These are phyloP conservation scores for Chlamydomonas reinhardtii DNA, from an alignment of 163 green algal species.

Conservation along the genomic window DNA sequence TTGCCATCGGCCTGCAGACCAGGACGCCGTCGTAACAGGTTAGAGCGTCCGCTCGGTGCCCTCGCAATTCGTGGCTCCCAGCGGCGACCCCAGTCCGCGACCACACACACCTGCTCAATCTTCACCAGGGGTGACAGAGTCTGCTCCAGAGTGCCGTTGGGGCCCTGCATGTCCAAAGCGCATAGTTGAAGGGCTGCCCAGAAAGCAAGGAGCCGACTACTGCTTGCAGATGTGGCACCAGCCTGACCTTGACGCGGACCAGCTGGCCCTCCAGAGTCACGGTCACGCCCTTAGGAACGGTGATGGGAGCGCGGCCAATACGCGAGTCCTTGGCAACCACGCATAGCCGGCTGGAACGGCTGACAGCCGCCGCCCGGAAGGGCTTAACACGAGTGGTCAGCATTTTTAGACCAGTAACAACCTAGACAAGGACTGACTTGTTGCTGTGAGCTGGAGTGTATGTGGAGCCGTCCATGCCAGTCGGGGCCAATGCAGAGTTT, in stretches of 20 bases:
- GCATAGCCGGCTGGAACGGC: slow-evolving; percentile 17
- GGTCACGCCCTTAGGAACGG: slow-evolving; percentile 87
- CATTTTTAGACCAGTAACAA: slow-evolving; percentile 19
- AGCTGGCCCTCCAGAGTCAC: slow-evolving; percentile 83
- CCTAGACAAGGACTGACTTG: not conserved
- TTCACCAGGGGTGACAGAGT: slow-evolving; percentile 76
- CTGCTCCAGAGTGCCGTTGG: slow-evolving; percentile 84
- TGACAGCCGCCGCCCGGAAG: slow-evolving; percentile 24
- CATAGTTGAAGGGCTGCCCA: not conserved
- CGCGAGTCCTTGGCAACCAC: slow-evolving; percentile 71
- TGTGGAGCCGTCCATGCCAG: too few species aligned
- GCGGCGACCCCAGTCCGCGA: not conserved
- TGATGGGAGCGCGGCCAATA: slow-evolving; percentile 81
- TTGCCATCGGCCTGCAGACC: slow-evolving; percentile 67
- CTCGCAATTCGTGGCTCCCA: not conserved
- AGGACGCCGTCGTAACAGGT: not conserved
- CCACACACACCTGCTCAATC: slow-evolving; percentile 73
- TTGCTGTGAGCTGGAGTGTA: too few species aligned
- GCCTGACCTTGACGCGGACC: slow-evolving; percentile 90
- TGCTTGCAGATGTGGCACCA: not conserved
- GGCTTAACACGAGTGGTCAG: slow-evolving; percentile 34
- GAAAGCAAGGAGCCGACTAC: not conserved
- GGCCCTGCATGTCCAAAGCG: slow-evolving; percentile 72
- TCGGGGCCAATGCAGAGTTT: too few species aligned
- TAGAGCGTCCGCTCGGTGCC: too few species aligned